Percentiles rank a stretch among this genome's conserved stretches.
Conservation (phyloP, 202 grass and related monocot species). For the Dendrocalamus latiflorus region DNA sequence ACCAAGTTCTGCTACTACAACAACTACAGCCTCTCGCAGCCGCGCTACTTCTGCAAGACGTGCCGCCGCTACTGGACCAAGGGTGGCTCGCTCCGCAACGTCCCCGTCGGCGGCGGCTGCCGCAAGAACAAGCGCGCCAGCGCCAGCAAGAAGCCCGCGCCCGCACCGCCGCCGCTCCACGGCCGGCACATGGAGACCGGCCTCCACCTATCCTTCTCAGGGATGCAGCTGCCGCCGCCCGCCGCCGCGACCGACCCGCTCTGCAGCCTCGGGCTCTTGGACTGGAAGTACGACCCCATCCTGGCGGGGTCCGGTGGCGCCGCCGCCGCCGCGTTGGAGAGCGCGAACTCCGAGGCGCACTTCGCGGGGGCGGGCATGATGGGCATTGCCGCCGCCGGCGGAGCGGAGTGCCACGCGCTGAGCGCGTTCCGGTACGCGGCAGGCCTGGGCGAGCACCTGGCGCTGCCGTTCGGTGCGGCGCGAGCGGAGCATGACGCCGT, state of each 20-base stretch:
- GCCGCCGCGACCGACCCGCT: conserved; percentile 44
- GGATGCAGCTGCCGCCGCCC: conserved; percentile 32
- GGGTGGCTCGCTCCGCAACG: conserved; percentile 87
- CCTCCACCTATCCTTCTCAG: conserved; percentile 72
- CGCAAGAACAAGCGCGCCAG: conserved; percentile 71
- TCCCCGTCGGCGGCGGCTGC: conserved; percentile 82
- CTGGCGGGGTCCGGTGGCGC: not conserved
- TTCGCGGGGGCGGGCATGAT: conserved; percentile 37
- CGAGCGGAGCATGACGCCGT: conserved; percentile 31
- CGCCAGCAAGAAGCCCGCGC: conserved; percentile 30
- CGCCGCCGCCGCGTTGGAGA: conserved; percentile 10
- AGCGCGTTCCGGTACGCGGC: conserved; percentile 58
- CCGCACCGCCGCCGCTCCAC: not conserved
- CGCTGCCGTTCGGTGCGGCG: conserved; percentile 29
- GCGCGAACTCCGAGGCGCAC: conserved; percentile 24
- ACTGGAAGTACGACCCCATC: conserved; percentile 70
- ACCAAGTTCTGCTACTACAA: conserved; percentile 99
- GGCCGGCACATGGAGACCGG: conserved; percentile 46
- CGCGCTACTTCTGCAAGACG: conserved; percentile 72
- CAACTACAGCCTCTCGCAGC: conserved; percentile 85
- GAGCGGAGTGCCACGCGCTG: conserved; percentile 38
- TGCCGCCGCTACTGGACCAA: conserved; percentile 87
- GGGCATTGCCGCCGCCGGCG: conserved; percentile 19
- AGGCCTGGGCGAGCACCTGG: conserved; percentile 36
- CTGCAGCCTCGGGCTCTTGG: conserved; percentile 41